phyloP scores from a whole-genome alignment of 352 stramenopile species.

The Blastocystis sp. region DNA sequence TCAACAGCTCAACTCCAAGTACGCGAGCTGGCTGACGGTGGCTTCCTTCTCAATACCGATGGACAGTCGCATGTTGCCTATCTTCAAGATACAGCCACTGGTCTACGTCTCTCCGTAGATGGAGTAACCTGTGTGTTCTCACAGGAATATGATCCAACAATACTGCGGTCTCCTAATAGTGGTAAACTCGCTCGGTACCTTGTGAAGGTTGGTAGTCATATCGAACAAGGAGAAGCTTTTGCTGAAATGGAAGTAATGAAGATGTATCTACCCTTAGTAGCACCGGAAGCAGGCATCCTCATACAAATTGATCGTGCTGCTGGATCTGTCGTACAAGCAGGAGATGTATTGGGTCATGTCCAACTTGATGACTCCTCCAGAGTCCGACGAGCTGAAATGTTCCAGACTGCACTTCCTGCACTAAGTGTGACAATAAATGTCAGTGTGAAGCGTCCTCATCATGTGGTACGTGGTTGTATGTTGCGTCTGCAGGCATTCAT shows the following conservation, averaged over 20 bases:
- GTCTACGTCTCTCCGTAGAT: conserved; percentile 84
- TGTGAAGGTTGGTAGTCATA: conserved; percentile 84
- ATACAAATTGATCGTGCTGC: conserved; percentile 84
- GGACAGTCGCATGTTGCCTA: conserved; percentile 93
- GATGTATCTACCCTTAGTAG: conserved; percentile 99
- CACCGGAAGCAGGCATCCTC: conserved; percentile 88
- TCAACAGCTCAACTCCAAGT: conserved; percentile 85
- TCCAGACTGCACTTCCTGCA: conserved; percentile 74
- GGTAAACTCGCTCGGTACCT: conserved; percentile 98
- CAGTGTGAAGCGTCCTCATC: conserved; percentile 68
- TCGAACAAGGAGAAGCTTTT: conserved; percentile 77
- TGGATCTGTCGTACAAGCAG: conserved; percentile 84
- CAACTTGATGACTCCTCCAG: conserved; percentile 93
- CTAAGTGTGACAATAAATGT: conserved; percentile 65
- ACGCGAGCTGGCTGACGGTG: conserved; percentile 88
- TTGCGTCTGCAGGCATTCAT: conserved; percentile 81
- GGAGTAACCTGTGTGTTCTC: conserved; percentile 91
- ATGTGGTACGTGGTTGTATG: conserved; percentile 73
- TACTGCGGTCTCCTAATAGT: conserved; percentile 89
- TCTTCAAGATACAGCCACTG: conserved; percentile 79
- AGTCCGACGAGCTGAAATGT: conserved; percentile 84
- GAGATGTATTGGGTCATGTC: conserved; percentile 91
- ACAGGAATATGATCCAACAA: conserved; percentile 96
- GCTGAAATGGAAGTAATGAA: conserved; percentile 98
- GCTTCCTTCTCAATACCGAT: conserved; percentile 90